Percentiles rank a stretch among this genome's conserved stretches.
phyloP scores from a whole-genome alignment of 1,284 basidiomycete species.

The Pyrrhoderma noxium region DNA sequence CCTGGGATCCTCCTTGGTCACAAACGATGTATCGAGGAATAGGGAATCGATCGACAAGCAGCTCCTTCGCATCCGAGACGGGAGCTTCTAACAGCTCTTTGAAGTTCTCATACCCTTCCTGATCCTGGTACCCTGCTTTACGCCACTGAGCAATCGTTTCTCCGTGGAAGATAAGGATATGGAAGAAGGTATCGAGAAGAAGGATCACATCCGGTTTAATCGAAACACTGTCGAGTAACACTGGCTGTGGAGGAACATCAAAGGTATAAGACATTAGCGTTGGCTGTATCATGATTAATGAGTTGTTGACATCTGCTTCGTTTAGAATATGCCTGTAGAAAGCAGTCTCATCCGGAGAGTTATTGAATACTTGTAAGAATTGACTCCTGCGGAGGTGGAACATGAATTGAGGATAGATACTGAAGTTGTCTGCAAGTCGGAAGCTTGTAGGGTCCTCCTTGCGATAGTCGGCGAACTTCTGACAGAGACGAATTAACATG shows the following conservation, averaged over 20 bases:
- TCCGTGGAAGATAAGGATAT: slow-evolving; percentile 99
- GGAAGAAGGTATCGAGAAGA: slow-evolving; percentile 99
- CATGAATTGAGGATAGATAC: slow-evolving; percentile 99
- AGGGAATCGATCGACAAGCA: slow-evolving; percentile 92
- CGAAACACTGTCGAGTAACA: slow-evolving; percentile 94
- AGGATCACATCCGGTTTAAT: slow-evolving; percentile 97
- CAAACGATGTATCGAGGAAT: slow-evolving; percentile 98
- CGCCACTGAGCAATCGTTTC: slow-evolving; percentile 97
- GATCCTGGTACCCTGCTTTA: slow-evolving; percentile 98
- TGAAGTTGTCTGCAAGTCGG: slow-evolving; percentile 91
- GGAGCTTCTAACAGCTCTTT: slow-evolving; percentile 90
- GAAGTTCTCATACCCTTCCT: slow-evolving; percentile 98
- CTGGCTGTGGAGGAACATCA: slow-evolving; percentile 85
- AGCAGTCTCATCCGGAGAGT: slow-evolving; percentile 98
- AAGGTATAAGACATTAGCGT: slow-evolving; percentile 99
- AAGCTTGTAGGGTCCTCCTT: slow-evolving; percentile 98
- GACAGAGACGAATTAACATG: slow-evolving; percentile 97
- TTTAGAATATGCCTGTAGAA: slow-evolving; percentile 98
- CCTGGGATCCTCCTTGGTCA: slow-evolving; percentile 96
- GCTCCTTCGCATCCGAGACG: slow-evolving; percentile 76
- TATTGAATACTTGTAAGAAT: slow-evolving; percentile 99
- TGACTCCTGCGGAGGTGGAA: slow-evolving; percentile 97
- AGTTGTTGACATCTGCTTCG: slow-evolving; percentile 98
- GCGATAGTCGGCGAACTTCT: slow-evolving; percentile 98
- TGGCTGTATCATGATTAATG: slow-evolving; percentile 99